Conservation (phyloP, 192 early-diverging fungal genomes). For the Backusella tuberculispora region DNA sequence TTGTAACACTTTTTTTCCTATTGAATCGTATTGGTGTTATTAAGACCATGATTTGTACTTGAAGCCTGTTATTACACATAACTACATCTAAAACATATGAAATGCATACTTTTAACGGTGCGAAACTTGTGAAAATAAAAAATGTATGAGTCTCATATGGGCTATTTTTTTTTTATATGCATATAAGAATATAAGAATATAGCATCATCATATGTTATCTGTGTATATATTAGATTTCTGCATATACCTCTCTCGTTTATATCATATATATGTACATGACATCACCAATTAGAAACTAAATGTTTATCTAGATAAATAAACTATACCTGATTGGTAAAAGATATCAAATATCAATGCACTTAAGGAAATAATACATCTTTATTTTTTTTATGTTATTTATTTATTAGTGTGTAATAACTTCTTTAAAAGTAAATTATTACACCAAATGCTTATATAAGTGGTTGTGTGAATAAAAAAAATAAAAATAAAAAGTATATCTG, state of each 20-base stretch:
- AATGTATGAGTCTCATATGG: neutral
- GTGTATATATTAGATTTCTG: neutral
- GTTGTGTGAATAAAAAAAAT: neutral
- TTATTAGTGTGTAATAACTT: neutral
- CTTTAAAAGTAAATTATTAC: neutral
- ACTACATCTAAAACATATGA: too few relatives aligned
- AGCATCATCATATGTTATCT: neutral
- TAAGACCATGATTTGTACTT: too few relatives aligned
- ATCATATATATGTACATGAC: neutral
- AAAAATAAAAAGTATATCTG: too few relatives aligned
- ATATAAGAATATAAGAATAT: neutral
- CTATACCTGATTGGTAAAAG: constrained; percentile 5
- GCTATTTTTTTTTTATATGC: neutral
- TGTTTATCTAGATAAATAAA: constrained; percentile 4
- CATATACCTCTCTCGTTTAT: neutral
- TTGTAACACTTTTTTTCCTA: too few relatives aligned
- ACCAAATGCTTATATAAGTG: neutral
- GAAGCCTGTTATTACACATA: too few relatives aligned
- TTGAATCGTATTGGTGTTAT: too few relatives aligned
- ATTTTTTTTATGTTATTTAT: neutral
- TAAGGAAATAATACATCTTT: neutral
- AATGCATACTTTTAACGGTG: too few relatives aligned
- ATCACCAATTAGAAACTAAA: constrained; percentile 4
- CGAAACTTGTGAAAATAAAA: neutral
- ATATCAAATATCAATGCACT: neutral